Percentiles rank a stretch among this genome's conserved stretches.
phyloP scores from a whole-genome alignment of 805 yeast genomes.

The Maudiozyma pseudohumilis region DNA sequence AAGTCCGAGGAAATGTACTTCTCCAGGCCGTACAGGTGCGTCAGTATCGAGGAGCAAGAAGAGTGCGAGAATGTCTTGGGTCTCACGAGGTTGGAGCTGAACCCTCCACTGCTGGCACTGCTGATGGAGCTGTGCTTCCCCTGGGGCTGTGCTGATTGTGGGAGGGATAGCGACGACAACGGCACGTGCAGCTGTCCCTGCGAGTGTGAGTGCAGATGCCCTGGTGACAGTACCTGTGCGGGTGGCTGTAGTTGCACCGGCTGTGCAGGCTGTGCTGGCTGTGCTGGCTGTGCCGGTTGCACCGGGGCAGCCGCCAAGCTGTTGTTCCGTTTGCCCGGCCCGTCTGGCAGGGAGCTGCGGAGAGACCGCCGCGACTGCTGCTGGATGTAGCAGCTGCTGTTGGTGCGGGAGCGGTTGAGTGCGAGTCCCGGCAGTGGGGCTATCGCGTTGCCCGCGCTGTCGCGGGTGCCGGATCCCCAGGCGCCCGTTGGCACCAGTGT shows the following conservation, averaged over 20 bases:
- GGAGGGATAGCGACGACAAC: not conserved
- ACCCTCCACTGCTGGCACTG: not conserved
- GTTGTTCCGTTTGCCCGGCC: not conserved
- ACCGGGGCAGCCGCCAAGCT: not conserved
- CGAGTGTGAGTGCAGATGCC: not conserved
- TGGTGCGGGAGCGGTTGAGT: slow-evolving; percentile 6
- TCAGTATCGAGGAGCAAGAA: slow-evolving; percentile 16
- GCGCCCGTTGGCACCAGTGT: no score
- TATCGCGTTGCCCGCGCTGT: no score
- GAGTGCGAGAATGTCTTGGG: slow-evolving; percentile 10
- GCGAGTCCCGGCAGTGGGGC: no score
- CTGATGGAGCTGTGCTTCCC: not conserved
- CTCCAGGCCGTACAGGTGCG: slow-evolving; percentile 24
- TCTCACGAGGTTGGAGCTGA: not conserved
- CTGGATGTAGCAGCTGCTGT: slow-evolving; percentile 7
- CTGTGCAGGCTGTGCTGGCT: not conserved
- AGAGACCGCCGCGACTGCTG: slow-evolving; percentile 5
- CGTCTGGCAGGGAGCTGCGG: not conserved
- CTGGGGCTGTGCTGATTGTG: not conserved
- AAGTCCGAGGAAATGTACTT: slow-evolving; percentile 22
- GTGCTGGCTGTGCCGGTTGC: not conserved
- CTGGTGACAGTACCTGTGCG: not conserved
- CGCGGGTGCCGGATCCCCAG: no score
- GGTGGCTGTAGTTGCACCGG: no score
- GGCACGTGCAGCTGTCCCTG: not conserved